A percentile compares a stretch with the other conserved stretches of the same genome.
These are phyloP conservation scores for Fusarium fujikuroi DNA, from an alignment of 2,329 filamentous ascomycete genomes.

Conservation along the genomic window DNA sequence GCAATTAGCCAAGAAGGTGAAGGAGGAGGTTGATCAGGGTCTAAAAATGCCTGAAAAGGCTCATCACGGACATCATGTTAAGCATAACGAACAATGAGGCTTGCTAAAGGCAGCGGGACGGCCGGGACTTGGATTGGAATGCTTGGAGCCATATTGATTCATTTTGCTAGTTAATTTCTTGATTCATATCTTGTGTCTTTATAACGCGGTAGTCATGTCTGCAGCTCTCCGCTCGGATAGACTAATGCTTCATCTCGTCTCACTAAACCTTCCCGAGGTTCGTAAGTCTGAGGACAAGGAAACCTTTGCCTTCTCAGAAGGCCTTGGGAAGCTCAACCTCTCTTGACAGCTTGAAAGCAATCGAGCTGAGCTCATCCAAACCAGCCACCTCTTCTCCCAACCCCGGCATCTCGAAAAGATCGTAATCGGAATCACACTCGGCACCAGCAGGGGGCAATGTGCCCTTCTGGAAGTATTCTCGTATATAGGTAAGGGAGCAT, in stretches of 20 bases:
- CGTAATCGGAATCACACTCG: constrained; percentile 58
- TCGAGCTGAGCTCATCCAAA: constrained; percentile 34
- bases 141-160: background rate
- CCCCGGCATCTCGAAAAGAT: constrained; percentile 53
- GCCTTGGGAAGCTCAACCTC: constrained; percentile 34
- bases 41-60: constrained; percentile 59
- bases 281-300: background rate
- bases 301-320: background rate
- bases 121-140: background rate
- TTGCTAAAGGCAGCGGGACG: background rate
- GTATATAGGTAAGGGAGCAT: constrained; percentile 56
- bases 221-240: background rate
- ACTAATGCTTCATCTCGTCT: background rate
- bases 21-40: constrained; percentile 59
- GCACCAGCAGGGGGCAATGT: constrained; percentile 56
- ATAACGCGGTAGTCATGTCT: background rate
- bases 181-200: background rate
- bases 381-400: constrained; percentile 4
- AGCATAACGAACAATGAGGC: constrained; percentile 4
- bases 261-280: background rate
- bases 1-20: constrained; percentile 56
- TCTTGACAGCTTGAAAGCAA: constrained; percentile 24
- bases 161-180: background rate
- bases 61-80: constrained; percentile 47
- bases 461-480: constrained; percentile 58